These are phyloP conservation scores for Triangularia verruculosa DNA, from an alignment of 2,329 filamentous ascomycete species.

Conservation along the genomic window DNA sequence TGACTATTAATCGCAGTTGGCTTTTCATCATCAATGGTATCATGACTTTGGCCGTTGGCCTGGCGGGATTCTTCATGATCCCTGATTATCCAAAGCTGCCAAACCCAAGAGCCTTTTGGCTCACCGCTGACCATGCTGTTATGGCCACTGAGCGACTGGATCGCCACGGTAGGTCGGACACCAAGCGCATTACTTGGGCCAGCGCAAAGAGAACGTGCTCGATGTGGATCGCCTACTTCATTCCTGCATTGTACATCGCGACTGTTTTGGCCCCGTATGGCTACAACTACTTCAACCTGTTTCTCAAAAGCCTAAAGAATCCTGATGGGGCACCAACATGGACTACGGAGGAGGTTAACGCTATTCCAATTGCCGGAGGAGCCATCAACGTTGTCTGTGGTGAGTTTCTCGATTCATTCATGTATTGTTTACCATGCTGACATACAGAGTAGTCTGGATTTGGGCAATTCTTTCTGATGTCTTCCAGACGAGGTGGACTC, in stretches of 20 bases:
- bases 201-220: constrained; percentile 43
- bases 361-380: constrained; percentile 47
- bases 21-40: constrained; percentile 56
- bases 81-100: constrained; percentile 42
- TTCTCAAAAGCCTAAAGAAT: constrained; percentile 40
- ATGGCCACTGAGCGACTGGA: constrained; percentile 43
- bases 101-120: constrained; percentile 44
- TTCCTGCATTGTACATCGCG: constrained; percentile 43
- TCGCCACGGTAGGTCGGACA: constrained; percentile 44
- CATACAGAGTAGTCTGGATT: constrained; percentile 43
- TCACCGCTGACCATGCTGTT: constrained; percentile 39
- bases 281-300: constrained; percentile 45
- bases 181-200: constrained; percentile 44
- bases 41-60: constrained; percentile 51
- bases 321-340: constrained; percentile 42
- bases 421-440: background rate
- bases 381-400: constrained; percentile 47
- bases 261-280: constrained; percentile 47
- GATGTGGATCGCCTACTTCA: constrained; percentile 45
- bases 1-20: constrained; percentile 32
- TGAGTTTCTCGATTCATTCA: constrained; percentile 13
- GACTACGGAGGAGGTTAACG: constrained; percentile 44
- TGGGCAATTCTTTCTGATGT: constrained; percentile 52
- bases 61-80: constrained; percentile 49
- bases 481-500: constrained; percentile 47